phyloP scores from a whole-genome alignment of 768 basidiomycete species.

The Suillus bovinus region DNA sequence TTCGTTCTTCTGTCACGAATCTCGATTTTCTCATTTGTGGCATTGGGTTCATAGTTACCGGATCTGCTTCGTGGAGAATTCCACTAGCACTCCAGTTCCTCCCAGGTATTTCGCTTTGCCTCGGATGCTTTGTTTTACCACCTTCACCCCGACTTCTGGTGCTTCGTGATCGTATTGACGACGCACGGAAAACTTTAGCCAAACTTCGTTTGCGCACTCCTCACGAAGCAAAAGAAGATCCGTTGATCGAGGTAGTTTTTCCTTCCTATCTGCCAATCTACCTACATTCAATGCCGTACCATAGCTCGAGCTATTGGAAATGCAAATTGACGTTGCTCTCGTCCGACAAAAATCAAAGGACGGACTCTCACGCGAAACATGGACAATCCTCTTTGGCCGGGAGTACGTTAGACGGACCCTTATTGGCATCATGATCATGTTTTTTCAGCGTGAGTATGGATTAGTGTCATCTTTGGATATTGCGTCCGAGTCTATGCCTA shows the following conservation, averaged over 20 bases:
- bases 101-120: conserved; percentile 64
- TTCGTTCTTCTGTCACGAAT: conserved; percentile 31
- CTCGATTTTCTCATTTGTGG: background rate
- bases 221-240: conserved; percentile 50
- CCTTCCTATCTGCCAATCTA: background rate
- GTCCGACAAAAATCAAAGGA: conserved; percentile 38
- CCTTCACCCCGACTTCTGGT: conserved; percentile 51
- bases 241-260: conserved; percentile 46
- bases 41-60: conserved; percentile 42
- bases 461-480: conserved; percentile 22
- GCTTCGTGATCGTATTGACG: conserved; percentile 50
- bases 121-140: conserved; percentile 55
- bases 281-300: background rate
- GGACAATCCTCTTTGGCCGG: conserved; percentile 55
- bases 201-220: conserved; percentile 46
- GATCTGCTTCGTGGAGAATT: conserved; percentile 74
- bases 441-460: conserved; percentile 66
- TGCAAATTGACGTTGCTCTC: conserved; percentile 65
- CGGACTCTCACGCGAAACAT: conserved; percentile 37
- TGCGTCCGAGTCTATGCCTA: background rate
- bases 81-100: conserved; percentile 72
- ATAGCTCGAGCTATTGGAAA: conserved; percentile 75
- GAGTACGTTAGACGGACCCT: conserved; percentile 62
- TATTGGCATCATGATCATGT: conserved; percentile 75
- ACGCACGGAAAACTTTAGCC: conserved; percentile 59